phyloP scores from a whole-genome alignment of 2,329 filamentous ascomycete genomes.

The Penicillium psychrosexuale region DNA sequence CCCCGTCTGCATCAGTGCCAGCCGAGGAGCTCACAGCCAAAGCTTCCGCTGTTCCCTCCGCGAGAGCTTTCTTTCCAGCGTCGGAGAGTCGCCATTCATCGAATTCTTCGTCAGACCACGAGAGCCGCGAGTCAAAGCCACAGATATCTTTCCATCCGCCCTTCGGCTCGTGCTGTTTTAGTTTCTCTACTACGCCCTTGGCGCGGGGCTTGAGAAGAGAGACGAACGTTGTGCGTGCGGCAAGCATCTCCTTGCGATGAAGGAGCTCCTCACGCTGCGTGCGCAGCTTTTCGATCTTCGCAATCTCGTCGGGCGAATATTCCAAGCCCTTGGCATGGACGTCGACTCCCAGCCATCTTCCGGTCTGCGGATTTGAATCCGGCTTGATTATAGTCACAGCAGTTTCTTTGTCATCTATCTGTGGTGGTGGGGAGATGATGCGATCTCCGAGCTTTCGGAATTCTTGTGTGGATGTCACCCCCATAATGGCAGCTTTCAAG shows the following conservation, averaged over 20 bases:
- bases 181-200: slow-evolving; percentile 42
- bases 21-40: slow-evolving; percentile 27
- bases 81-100: slow-evolving; percentile 45
- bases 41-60: slow-evolving; percentile 37
- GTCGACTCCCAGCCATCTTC: slow-evolving; percentile 31
- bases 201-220: slow-evolving; percentile 42
- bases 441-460: slow-evolving; percentile 43
- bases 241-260: slow-evolving; percentile 41
- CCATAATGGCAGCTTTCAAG: slow-evolving; percentile 41
- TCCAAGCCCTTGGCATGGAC: slow-evolving; percentile 28
- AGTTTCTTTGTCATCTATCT: slow-evolving; percentile 19
- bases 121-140: slow-evolving; percentile 47
- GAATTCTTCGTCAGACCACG: slow-evolving; percentile 50
- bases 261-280: slow-evolving; percentile 34
- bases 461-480: slow-evolving; percentile 38
- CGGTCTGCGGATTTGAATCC: slow-evolving; percentile 15
- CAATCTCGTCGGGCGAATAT: slow-evolving; percentile 40
- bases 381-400: slow-evolving; percentile 10
- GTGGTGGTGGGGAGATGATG: slow-evolving; percentile 34
- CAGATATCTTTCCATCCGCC: slow-evolving; percentile 49
- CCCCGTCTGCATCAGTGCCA: slow-evolving; percentile 31
- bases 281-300: slow-evolving; percentile 39
- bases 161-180: slow-evolving; percentile 47
- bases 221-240: slow-evolving; percentile 43
- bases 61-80: slow-evolving; percentile 39